Base-by-base conservation (phyloP, 768 basidiomycete species). In the Pisolithus tinctorius region DNA sequence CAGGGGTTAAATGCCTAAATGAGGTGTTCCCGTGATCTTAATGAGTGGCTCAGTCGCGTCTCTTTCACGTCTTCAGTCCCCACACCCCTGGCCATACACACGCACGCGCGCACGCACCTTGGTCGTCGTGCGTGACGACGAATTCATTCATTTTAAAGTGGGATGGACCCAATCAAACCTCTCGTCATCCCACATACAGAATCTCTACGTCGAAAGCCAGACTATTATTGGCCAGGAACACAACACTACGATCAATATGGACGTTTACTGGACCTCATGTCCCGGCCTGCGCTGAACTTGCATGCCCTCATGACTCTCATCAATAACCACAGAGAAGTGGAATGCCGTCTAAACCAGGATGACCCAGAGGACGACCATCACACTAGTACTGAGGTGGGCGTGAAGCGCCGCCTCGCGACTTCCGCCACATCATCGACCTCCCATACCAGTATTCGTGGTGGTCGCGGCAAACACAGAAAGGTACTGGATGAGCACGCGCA, bases 251-350 rank as follows among this genome's bases (percentile, higher is more conserved):
- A 14, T 20, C 31, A n/a, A 16, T n/a, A 40, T 37, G 30, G 30
- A 31, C 30, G 30, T 31, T 4, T 31, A 10, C 30, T 31, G 30
- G 30, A 31, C 16, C 31, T 14, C 38, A 44, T 53, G 45, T 68
- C 69, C 31, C 58, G 65, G 16, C 65, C 65, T 27, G 63, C 67
- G 23, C 56, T 69, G 7, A 65, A 69, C 43, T 53, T 68, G n/a
- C 56, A 53, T 17, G 42, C 55, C 7, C 53, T 69, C n/a, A 52
- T 67, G 44, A 49, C 61, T n/a, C 36, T 47, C 14, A 54, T 67
- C 45, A 52, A 55, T 34, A 39, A 14, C 8, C 7, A 47, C 20
- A n/a, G 50, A 16, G 4, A 9, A 0, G 31, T 3, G 0, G 5
- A 26, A 26, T 40, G 20, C 20, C 20, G 20, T 20, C 20, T 20